A percentile compares a stretch with the other conserved stretches of the same genome.
Conservation (phyloP, 805 yeast species). For the Komagataella mondaviorum region DNA sequence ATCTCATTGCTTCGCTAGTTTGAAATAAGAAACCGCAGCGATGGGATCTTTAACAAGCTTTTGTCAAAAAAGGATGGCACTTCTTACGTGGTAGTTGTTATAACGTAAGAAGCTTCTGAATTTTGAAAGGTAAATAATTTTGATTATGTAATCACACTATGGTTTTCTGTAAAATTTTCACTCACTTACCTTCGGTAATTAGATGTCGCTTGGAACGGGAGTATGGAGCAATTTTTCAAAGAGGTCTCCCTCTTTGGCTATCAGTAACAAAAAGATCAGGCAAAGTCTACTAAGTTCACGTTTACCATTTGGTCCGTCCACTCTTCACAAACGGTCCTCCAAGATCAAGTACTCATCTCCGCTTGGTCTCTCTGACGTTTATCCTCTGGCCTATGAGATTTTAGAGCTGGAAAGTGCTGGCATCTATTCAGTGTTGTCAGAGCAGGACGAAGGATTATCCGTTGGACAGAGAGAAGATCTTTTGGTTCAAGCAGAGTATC, state of each 20-base stretch:
- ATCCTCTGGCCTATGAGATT: conserved; percentile 50
- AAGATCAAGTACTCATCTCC: conserved; percentile 54
- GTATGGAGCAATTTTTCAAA: conserved; percentile 21
- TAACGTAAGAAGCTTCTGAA: too few relatives aligned
- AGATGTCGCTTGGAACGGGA: conserved; percentile 10
- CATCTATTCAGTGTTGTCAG: neutral
- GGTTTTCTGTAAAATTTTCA: neutral
- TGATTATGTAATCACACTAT: neutral
- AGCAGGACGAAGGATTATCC: conserved; percentile 7
- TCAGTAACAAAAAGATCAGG: conserved; percentile 14
- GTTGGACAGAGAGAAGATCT: conserved; percentile 17
- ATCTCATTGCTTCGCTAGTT: too few relatives aligned
- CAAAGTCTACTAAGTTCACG: conserved; percentile 16
- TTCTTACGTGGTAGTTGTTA: too few relatives aligned
- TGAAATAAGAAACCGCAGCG: too few relatives aligned
- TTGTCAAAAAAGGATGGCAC: too few relatives aligned
- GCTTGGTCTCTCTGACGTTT: conserved; percentile 54
- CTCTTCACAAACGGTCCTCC: conserved; percentile 27
- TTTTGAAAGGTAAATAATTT: too few relatives aligned
- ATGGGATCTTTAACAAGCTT: too few relatives aligned
- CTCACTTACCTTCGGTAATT: neutral
- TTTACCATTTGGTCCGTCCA: conserved; percentile 36
- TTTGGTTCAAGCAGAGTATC: conserved; percentile 47
- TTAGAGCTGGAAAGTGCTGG: conserved; percentile 27
- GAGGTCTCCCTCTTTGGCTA: conserved; percentile 17